Base-by-base conservation (phyloP, 495 filamentous ascomycete species). In the Daldinia loculata region DNA sequence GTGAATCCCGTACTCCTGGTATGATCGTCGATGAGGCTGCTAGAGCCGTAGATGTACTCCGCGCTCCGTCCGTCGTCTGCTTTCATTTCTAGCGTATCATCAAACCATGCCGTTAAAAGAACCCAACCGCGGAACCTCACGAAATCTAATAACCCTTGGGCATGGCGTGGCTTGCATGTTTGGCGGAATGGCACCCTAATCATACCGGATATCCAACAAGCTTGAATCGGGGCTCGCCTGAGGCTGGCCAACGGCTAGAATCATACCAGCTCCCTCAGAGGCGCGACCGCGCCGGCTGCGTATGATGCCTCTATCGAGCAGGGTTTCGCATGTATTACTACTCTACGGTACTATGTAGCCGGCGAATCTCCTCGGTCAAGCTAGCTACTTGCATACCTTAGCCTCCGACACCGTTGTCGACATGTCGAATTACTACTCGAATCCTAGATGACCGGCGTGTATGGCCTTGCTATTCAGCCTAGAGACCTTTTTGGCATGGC, bases 191-290 rank as follows among this genome's bases (percentile, higher is more conserved):
- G 63, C 58, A 73, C 70, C 66, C 62, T 73, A 57, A 59, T n/a
- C 38, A 67, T 73, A 64, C 70, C 70, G 70, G 70, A 61, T 73
- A 62, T 66, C 70, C 62, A 69, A 69, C 66, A 66, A 69, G 66
- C 57, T 73, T 66, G 52, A 73, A 57, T 66, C 70, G 70, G 70
- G 66, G 45, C 43, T 73, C 70, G 65, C 70, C 70, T 73, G 70
- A 56, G 59, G 57, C 61, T 65, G 38, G 60, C 34, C 41, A 53
- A 11, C 56, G 32, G 55, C 70, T 53, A 27, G 43, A 56, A 58
- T 62, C 65, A 65, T 61, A 57, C 56, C 65, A 62, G 52, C 41
- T 29, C 15, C 32, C 36, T 29, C 36, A 56, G 27, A 43, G 29
- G 60, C 63, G 53, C 56, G 30, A 70, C 29, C 32, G 63, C 41